Base-by-base conservation (phyloP, 2,329 filamentous ascomycete species). In the Herpomyces periplanetae region DNA sequence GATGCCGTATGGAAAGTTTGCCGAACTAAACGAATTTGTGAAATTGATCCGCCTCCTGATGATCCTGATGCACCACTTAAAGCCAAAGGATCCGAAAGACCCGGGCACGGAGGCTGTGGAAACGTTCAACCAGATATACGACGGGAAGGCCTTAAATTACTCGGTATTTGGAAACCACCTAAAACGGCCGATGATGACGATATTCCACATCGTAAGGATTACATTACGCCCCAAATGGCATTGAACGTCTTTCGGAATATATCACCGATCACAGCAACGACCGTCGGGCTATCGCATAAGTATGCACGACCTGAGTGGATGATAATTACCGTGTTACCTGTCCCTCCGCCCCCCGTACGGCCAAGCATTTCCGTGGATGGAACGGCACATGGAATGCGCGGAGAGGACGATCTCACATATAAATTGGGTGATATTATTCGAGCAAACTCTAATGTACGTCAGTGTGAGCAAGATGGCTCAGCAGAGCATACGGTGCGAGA, bases 291-390 rank as follows among this genome's bases (percentile, higher is more conserved):
- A 31, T 96, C 75, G 41, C 62, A 63, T 22, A 69, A 91, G 35
- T 91, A 91, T 31, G 75, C 84, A 22, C 61, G 75, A 17, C 80
- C 80, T 1, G 80, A 96, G 36, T 96, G 80, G 80, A 85, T 99
- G 69, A 55, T 96, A 24, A 47, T 96, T 25, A 87, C 71, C 0
- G 73, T 91, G 19, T 50, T 99, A 17, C 73, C 80, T 3, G 84
- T 96, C 1, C 80, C 80, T 1, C 80, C 80, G 2, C 80, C 80
- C 18, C 73, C 80, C 3, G 84, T 99, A 14, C 64, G 80, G 21
- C 80, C 80, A 3, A 88, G 71, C 49, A 85, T 96, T 30, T 84
- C 75, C 10, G 75, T 91, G 44, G 84, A 91, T 33, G 73, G 80
- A 20, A 85, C 69, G 16, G 65, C 68, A 20, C 66, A 68, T 27